Evolutionary conservation across 768 basidiomycete genomes (phyloP).

Genomic region (Fomitopsis serialis): DNA sequence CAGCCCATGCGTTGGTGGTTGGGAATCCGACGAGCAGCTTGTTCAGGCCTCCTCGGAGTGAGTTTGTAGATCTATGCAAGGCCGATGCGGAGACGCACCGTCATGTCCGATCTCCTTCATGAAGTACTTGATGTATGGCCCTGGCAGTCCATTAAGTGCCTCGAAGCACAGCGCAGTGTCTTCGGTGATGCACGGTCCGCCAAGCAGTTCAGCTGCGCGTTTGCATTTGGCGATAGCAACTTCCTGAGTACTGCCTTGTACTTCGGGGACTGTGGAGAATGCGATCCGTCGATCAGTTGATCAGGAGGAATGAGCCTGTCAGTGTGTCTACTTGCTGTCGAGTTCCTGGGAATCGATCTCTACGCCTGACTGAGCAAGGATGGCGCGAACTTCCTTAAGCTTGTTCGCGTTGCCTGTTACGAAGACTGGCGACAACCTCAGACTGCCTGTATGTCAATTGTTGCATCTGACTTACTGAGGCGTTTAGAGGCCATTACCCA

Average conservation of each 20-base stretch:
- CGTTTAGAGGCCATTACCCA: background rate
- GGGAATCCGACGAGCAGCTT: slow-evolving; percentile 73
- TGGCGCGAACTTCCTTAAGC: slow-evolving; percentile 80
- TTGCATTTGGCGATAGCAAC: slow-evolving; percentile 85
- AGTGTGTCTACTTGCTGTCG: slow-evolving; percentile 53
- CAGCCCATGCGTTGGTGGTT: slow-evolving; percentile 75
- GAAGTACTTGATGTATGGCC: slow-evolving; percentile 97
- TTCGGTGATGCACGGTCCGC: slow-evolving; percentile 69
- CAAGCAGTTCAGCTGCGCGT: slow-evolving; percentile 76
- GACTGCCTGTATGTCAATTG: no score
- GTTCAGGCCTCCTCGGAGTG: slow-evolving; percentile 62
- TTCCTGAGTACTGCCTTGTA: slow-evolving; percentile 90
- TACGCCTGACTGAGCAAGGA: slow-evolving; percentile 67
- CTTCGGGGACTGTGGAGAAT: slow-evolving; percentile 79
- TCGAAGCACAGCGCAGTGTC: slow-evolving; percentile 93
- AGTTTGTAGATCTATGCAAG: background rate
- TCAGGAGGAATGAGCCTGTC: background rate
- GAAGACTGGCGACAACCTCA: slow-evolving; percentile 51
- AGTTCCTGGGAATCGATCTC: slow-evolving; percentile 74
- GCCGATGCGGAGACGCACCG: slow-evolving; percentile 37
- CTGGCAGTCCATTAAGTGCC: slow-evolving; percentile 87
- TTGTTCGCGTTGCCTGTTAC: slow-evolving; percentile 96
- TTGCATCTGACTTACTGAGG: background rate
- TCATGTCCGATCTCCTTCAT: slow-evolving; percentile 78
- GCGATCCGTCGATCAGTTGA: background rate